These are phyloP conservation scores for Zygnema circumcarinatum DNA, from an alignment of 139 green algal genomes.

Conservation along the genomic window DNA sequence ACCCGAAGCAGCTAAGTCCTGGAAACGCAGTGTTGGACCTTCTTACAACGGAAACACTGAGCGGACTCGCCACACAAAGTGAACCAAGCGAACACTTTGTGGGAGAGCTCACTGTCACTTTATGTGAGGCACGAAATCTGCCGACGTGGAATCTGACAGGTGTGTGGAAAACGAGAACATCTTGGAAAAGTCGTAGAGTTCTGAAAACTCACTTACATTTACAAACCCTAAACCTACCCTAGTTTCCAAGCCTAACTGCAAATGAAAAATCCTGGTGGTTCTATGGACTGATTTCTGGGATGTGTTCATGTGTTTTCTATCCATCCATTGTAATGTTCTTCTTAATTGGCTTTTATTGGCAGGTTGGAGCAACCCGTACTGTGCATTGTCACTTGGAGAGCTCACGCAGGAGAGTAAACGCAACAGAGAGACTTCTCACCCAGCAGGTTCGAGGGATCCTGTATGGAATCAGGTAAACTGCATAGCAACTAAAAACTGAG, in stretches of 20 bases:
- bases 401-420: conserved; percentile 46
- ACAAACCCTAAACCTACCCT: too few relatives aligned
- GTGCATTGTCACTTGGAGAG: conserved; percentile 24
- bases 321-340: not conserved
- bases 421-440: conserved; percentile 56
- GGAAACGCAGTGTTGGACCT: conserved; percentile 36
- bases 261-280: not conserved
- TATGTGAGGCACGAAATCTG: conserved; percentile 47
- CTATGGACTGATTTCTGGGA: not conserved
- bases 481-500: too few relatives aligned
- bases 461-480: conserved; percentile 52
- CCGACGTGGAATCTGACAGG: conserved; percentile 19
- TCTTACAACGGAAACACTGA: conserved; percentile 40
- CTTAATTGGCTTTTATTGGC: conserved; percentile 56
- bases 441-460: conserved; percentile 26
- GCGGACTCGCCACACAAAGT: not conserved
- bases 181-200: too few relatives aligned
- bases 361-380: conserved; percentile 59
- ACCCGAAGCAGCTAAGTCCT: not conserved
- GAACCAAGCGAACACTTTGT: conserved; percentile 53
- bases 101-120: conserved; percentile 51
- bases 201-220: too few relatives aligned
- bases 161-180: not conserved
- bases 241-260: not conserved
- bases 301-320: not conserved